phyloP scores from a whole-genome alignment of 2,329 filamentous ascomycete genomes.

The Leptographium lundbergii region DNA sequence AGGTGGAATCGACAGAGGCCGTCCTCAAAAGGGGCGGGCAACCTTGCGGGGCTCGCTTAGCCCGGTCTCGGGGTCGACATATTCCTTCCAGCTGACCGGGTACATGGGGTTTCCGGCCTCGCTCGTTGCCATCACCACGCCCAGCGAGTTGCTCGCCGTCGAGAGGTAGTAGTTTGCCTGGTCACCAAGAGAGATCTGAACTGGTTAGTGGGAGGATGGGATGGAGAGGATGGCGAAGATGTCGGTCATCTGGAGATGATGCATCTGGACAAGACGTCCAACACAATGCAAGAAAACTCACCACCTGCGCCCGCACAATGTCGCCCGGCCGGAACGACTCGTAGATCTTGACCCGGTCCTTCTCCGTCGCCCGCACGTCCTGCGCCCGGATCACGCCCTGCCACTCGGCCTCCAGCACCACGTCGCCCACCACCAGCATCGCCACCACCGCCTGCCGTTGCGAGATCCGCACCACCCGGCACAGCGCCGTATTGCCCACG shows the following conservation, averaged over 20 bases:
- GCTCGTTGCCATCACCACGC: constrained; percentile 85
- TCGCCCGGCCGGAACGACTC: constrained; percentile 90
- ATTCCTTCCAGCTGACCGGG: constrained; percentile 91
- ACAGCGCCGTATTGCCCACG: constrained; percentile 69
- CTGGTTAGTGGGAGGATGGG: neutral
- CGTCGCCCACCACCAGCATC: constrained; percentile 70
- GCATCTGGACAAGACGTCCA: too few relatives aligned
- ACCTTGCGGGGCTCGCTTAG: constrained; percentile 75
- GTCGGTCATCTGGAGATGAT: too few relatives aligned
- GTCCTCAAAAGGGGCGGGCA: constrained; percentile 69
- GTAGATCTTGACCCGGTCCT: constrained; percentile 83
- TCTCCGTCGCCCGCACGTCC: constrained; percentile 89
- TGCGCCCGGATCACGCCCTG: constrained; percentile 76
- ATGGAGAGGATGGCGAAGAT: neutral
- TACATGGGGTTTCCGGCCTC: constrained; percentile 84
- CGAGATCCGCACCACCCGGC: constrained; percentile 73
- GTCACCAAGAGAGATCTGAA: constrained; percentile 74
- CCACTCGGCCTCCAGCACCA: constrained; percentile 66
- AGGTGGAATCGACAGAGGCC: neutral
- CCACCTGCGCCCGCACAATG: constrained; percentile 74
- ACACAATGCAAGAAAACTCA: too few relatives aligned
- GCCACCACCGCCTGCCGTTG: constrained; percentile 74
- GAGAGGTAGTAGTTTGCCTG: constrained; percentile 93
- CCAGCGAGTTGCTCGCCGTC: constrained; percentile 81
- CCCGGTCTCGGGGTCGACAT: constrained; percentile 71